These are phyloP conservation scores for Amaranthus palmeri DNA, from an alignment of 148 eudicot genomes.

Conservation along the genomic window DNA sequence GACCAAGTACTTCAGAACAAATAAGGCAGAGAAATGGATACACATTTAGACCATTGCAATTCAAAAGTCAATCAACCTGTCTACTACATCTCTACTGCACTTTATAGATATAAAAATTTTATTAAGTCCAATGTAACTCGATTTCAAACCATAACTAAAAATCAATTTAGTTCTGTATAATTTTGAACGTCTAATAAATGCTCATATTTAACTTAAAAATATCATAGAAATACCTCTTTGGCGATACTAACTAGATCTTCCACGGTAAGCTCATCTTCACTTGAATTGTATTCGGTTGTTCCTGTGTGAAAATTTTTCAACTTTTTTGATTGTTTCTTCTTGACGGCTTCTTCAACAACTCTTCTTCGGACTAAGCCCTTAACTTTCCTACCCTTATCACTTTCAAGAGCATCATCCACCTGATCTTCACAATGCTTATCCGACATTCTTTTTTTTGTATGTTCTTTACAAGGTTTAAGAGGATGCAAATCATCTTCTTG, in stretches of 20 bases:
- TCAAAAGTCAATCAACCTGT: background rate
- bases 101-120: too few relatives aligned
- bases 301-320: constrained; percentile 20
- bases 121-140: too few relatives aligned
- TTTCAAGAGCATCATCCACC: constrained; percentile 15
- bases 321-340: constrained; percentile 20
- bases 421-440: constrained; percentile 20
- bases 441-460: constrained; percentile 25
- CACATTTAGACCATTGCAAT: background rate
- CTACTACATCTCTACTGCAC: too few relatives aligned
- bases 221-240: constrained; percentile 47
- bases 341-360: constrained; percentile 3
- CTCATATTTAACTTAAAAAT: background rate
- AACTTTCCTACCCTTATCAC: constrained; percentile 27
- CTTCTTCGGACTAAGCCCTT: constrained; percentile 25
- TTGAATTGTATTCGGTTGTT: constrained; percentile 23
- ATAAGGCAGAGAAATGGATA: background rate
- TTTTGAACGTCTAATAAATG: background rate
- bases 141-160: background rate
- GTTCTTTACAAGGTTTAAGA: constrained; percentile 29
- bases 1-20: constrained; percentile 7
- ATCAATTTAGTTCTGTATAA: background rate
- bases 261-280: constrained; percentile 62
- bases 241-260: constrained; percentile 78
- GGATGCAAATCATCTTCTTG: constrained; percentile 6